A percentile compares a stretch with the other conserved stretches of the same genome.
Conservation (phyloP, 83 land plant genomes). For the Picea abies region DNA sequence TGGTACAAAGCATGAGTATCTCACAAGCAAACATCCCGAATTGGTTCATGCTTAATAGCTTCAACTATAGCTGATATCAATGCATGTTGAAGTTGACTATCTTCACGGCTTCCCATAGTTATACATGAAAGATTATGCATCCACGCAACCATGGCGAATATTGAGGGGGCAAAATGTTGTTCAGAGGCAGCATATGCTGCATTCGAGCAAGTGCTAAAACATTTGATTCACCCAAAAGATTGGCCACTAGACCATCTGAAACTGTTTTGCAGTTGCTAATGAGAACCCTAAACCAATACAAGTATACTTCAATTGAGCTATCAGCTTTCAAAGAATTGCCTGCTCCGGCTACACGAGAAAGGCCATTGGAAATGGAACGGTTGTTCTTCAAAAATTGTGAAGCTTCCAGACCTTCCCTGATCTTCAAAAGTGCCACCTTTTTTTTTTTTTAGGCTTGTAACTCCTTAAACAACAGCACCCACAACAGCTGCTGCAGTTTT, state of each 20-base stretch:
- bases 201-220: slow-evolving; percentile 72
- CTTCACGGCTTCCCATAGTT: slow-evolving; percentile 58
- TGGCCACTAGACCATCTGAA: slow-evolving; percentile 82
- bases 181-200: slow-evolving; percentile 78
- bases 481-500: slow-evolving; percentile 79
- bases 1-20: slow-evolving; percentile 72
- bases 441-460: slow-evolving; percentile 81
- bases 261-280: slow-evolving; percentile 82
- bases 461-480: slow-evolving; percentile 73
- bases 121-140: slow-evolving; percentile 51
- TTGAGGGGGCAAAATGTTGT: slow-evolving; percentile 75
- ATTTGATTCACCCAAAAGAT: slow-evolving; percentile 81
- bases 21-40: slow-evolving; percentile 80
- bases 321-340: slow-evolving; percentile 51
- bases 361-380: slow-evolving; percentile 71
- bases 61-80: slow-evolving; percentile 60
- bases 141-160: slow-evolving; percentile 75
- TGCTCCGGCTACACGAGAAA: slow-evolving; percentile 56
- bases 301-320: slow-evolving; percentile 54
- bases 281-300: slow-evolving; percentile 90
- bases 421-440: slow-evolving; percentile 64
- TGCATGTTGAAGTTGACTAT: slow-evolving; percentile 48
- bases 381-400: slow-evolving; percentile 57
- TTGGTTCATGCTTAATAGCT: slow-evolving; percentile 75
- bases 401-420: slow-evolving; percentile 83